These are phyloP conservation scores for Drosera spatulata DNA, from an alignment of 179 eudicot species.

Conservation along the genomic window DNA sequence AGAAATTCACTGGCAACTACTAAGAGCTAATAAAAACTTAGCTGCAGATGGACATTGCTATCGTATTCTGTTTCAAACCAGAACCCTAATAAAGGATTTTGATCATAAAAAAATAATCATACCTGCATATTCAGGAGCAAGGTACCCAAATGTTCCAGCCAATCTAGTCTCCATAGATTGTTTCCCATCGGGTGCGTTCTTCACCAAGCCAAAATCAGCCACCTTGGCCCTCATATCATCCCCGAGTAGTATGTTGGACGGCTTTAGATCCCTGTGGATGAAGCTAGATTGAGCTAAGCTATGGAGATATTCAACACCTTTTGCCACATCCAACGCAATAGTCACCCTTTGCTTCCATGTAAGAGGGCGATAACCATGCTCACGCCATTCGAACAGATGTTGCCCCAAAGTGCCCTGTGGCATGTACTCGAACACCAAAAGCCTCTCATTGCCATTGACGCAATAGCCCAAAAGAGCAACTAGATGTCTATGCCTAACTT, in stretches of 20 bases:
- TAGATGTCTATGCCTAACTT: conserved; percentile 15
- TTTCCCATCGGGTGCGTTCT: conserved; percentile 18
- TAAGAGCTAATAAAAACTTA: too few relatives aligned
- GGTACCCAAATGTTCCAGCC: conserved; percentile 20
- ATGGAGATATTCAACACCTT: conserved; percentile 15
- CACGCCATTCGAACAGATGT: conserved; percentile 14
- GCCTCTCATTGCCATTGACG: conserved; percentile 13
- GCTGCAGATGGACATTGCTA: too few relatives aligned
- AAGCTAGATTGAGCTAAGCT: conserved; percentile 16
- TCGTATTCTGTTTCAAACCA: too few relatives aligned
- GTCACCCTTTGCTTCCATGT: conserved; percentile 15
- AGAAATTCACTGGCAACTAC: too few relatives aligned
- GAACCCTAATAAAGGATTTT: too few relatives aligned
- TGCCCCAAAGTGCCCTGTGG: conserved; percentile 16
- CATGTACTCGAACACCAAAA: conserved; percentile 15
- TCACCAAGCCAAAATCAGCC: conserved; percentile 22
- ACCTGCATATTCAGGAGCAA: conserved; percentile 24
- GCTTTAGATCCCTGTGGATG: conserved; percentile 20
- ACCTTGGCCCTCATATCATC: conserved; percentile 18
- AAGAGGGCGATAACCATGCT: conserved; percentile 6
- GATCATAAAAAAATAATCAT: neutral
- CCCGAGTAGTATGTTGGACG: conserved; percentile 20
- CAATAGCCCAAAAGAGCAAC: conserved; percentile 15
- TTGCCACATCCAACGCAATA: conserved; percentile 13
- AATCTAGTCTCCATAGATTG: conserved; percentile 16